phyloP scores from a whole-genome alignment of 1,284 basidiomycete species.

The Apiotrichum domesticum region DNA sequence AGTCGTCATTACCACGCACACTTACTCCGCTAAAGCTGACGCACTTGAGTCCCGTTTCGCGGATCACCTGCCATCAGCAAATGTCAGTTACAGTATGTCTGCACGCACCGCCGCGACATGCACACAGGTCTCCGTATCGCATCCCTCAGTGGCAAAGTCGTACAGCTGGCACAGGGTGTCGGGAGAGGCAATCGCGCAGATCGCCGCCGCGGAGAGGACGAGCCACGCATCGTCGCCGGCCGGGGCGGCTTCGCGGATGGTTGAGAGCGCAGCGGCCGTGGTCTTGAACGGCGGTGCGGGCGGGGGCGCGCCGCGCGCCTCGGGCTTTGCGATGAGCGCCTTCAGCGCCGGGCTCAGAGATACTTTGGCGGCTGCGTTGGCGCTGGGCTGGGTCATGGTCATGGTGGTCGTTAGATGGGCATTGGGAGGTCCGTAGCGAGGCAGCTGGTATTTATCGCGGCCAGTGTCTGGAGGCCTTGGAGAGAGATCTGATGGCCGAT shows the following conservation, averaged over 20 bases:
- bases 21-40: background rate
- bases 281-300: background rate
- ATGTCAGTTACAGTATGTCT: background rate
- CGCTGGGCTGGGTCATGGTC: no score
- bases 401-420: no score
- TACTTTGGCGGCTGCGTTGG: background rate
- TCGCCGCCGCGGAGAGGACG: background rate
- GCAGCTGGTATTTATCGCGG: no score
- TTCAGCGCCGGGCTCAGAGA: background rate
- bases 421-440: no score
- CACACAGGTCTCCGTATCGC: background rate
- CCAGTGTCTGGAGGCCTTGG: no score
- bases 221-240: background rate
- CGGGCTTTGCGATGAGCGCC: background rate
- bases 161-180: background rate
- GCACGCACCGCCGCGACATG: background rate
- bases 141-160: background rate
- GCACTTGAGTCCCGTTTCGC: background rate
- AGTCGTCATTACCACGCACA: background rate
- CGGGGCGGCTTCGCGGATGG: background rate
- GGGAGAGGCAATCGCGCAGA: background rate
- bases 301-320: background rate
- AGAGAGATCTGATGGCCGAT: no score
- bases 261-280: background rate
- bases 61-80: background rate